These are phyloP conservation scores for Apiotrichum laibachii DNA, from an alignment of 1,284 basidiomycete species.

Conservation along the genomic window DNA sequence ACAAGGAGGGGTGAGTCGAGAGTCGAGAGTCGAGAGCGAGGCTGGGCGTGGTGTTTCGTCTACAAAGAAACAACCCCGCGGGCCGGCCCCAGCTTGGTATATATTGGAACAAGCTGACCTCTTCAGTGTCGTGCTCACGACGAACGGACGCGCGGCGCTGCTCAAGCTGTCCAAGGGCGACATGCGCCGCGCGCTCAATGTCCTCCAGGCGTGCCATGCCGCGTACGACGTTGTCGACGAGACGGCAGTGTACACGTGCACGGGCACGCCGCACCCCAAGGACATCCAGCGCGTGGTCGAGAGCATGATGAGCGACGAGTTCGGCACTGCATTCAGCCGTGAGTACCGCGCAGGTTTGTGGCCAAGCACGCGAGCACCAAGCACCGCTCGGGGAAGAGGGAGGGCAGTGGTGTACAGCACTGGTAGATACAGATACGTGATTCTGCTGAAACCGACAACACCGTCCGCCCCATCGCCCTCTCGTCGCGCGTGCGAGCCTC, in stretches of 20 bases:
- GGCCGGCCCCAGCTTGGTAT: too few species aligned
- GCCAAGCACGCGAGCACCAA: too few species aligned
- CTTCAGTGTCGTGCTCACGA: conserved; percentile 75
- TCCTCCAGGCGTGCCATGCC: conserved; percentile 96
- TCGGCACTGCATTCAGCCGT: conserved; percentile 78
- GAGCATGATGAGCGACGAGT: conserved; percentile 95
- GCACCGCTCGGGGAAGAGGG: not conserved
- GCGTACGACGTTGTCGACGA: conserved; percentile 88
- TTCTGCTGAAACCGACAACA: too few species aligned
- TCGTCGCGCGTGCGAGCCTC: too few species aligned
- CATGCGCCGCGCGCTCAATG: conserved; percentile 94
- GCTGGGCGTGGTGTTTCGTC: too few species aligned
- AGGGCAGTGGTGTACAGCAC: too few species aligned
- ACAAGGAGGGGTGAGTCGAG: conserved; percentile 71
- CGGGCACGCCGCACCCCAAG: conserved; percentile 89
- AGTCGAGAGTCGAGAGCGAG: not conserved
- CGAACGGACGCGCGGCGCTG: conserved; percentile 82
- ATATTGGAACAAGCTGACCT: too few species aligned
- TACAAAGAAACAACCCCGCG: too few species aligned
- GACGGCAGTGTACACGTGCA: conserved; percentile 92
- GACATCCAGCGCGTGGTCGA: conserved; percentile 92
- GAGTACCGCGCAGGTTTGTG: too few species aligned
- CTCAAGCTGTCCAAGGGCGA: conserved; percentile 92
- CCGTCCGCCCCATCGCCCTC: too few species aligned
- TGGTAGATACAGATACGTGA: not conserved